These are phyloP conservation scores for Grammothele lineata DNA, from an alignment of 768 basidiomycete species.

Conservation along the genomic window DNA sequence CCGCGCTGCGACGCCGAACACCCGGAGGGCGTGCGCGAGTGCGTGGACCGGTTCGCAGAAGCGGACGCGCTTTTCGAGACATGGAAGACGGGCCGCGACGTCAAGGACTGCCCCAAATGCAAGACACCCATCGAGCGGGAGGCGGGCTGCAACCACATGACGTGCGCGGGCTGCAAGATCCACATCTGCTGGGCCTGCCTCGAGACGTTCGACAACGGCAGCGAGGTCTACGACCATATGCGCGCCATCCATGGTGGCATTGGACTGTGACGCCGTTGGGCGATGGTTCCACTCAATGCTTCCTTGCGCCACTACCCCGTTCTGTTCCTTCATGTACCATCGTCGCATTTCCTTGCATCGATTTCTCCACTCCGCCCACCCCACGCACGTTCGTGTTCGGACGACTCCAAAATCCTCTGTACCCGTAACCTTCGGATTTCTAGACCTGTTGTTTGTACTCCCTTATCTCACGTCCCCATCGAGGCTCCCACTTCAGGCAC, in stretches of 20 bases:
- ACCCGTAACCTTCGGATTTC: too few relatives aligned
- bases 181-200: constrained; percentile 83
- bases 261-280: constrained; percentile 37
- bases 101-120: constrained; percentile 75
- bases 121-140: constrained; percentile 64
- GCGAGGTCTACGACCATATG: constrained; percentile 82
- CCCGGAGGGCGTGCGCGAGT: constrained; percentile 69
- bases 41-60: constrained; percentile 53
- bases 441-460: too few relatives aligned
- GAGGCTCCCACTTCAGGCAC: too few relatives aligned
- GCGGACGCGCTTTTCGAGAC: constrained; percentile 52
- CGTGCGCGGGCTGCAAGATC: constrained; percentile 67
- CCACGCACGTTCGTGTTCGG: too few relatives aligned
- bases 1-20: constrained; percentile 51
- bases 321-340: neutral
- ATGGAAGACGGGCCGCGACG: constrained; percentile 61
- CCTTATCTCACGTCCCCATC: too few relatives aligned
- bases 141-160: constrained; percentile 82
- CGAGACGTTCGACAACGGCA: constrained; percentile 60
- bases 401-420: too few relatives aligned
- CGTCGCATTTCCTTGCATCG: neutral
- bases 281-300: neutral
- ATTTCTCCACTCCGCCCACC: too few relatives aligned
- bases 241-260: constrained; percentile 60
- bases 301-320: neutral